Evolutionary conservation across 495 filamentous ascomycete genomes (phyloP).

Genomic region (Terfezia claveryi): DNA sequence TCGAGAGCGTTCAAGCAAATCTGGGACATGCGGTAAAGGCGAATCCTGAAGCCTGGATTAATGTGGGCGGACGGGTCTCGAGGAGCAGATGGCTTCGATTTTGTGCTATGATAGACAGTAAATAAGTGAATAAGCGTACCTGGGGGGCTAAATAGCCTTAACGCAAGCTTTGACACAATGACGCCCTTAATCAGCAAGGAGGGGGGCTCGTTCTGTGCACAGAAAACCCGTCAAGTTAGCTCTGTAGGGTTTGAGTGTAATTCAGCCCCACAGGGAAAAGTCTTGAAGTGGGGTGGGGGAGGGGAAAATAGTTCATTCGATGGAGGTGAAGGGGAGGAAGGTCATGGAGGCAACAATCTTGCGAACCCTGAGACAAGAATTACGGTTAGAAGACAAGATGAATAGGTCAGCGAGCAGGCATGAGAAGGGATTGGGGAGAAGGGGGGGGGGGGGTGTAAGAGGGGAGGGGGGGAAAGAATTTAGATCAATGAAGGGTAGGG

Average conservation of each 20-base stretch:
- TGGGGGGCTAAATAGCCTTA: no score
- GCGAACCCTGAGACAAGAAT: background rate
- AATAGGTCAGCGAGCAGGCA: background rate
- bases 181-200: no score
- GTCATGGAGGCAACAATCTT: background rate
- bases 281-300: background rate
- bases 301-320: background rate
- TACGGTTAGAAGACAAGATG: background rate
- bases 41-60: no score
- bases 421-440: background rate
- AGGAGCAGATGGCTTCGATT: no score
- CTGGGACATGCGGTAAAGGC: no score
- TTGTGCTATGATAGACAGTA: no score
- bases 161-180: no score
- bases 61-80: no score
- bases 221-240: no score
- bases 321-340: background rate
- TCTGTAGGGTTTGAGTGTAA: background rate
- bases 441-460: background rate
- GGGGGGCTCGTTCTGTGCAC: no score
- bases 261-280: background rate
- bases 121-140: no score
- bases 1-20: no score
- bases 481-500: slow-evolving; percentile 1
- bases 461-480: background rate